A percentile compares a stretch with the other conserved stretches of the same genome.
phyloP scores from a whole-genome alignment of 2,329 filamentous ascomycete genomes.

The Cryphonectria parasitica region DNA sequence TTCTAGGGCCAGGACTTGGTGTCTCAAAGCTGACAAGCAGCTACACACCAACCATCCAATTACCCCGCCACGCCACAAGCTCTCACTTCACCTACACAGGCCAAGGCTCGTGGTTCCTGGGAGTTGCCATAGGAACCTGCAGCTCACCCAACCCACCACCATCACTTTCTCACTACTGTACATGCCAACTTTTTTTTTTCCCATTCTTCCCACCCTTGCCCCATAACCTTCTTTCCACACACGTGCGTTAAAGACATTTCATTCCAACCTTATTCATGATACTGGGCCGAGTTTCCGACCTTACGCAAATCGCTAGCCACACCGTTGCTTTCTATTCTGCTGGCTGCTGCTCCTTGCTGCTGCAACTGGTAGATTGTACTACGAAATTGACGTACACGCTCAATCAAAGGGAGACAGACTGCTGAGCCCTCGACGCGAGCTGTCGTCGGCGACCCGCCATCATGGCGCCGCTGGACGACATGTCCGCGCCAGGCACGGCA shows the following conservation, averaged over 20 bases:
- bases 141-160: background rate
- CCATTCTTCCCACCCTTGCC: background rate
- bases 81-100: background rate
- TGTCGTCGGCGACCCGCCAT: conserved; percentile 45
- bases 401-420: background rate
- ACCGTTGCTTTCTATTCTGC: background rate
- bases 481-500: conserved; percentile 73
- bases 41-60: background rate
- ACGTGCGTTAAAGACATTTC: conserved; percentile 6
- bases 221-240: conserved; percentile 12
- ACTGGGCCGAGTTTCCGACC: background rate
- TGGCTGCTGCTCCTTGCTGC: background rate
- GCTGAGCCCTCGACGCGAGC: conserved; percentile 15
- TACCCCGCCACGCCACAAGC: conserved; percentile 10
- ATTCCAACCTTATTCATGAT: conserved; percentile 24
- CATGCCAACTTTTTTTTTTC: background rate
- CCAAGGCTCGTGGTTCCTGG: background rate
- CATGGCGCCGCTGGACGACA: conserved; percentile 64
- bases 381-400: background rate
- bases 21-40: background rate
- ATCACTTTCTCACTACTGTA: background rate
- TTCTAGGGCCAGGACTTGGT: background rate
- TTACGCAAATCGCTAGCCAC: background rate
- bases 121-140: conserved; percentile 13
- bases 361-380: background rate